phyloP scores from a whole-genome alignment of 768 basidiomycete species.

The Calvatia gigantea region DNA sequence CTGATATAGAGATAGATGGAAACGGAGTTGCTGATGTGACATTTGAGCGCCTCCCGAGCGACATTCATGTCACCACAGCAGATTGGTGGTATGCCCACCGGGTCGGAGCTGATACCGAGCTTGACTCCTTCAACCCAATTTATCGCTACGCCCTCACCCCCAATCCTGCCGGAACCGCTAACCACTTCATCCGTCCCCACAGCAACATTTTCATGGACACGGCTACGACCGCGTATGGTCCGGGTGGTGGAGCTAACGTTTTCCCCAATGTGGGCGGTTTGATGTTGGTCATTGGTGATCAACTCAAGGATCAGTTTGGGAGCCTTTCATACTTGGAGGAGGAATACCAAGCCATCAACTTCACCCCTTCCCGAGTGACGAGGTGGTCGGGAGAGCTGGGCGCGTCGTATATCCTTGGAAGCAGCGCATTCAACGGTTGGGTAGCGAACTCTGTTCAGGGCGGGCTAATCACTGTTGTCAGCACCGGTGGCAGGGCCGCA shows the following conservation, averaged over 20 bases:
- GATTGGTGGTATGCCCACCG: not conserved
- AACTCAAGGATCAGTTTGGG: not conserved
- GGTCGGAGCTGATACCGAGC: not conserved
- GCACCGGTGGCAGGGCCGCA: not conserved
- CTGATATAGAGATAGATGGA: slow-evolving; percentile 3
- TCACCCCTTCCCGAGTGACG: not conserved
- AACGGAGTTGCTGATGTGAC: not conserved
- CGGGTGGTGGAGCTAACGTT: not conserved
- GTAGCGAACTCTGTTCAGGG: not conserved
- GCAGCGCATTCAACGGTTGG: not conserved
- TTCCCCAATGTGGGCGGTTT: not conserved
- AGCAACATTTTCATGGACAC: not conserved
- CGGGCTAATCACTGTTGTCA: not conserved
- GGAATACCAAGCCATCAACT: not conserved
- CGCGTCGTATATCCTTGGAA: not conserved
- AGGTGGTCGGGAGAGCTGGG: not conserved
- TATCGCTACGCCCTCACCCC: not conserved
- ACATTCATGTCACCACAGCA: slow-evolving; percentile 2
- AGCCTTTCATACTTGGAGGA: not conserved
- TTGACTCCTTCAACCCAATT: not conserved
- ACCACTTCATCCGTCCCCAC: not conserved
- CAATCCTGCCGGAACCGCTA: not conserved
- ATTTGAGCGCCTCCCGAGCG: slow-evolving; percentile 7
- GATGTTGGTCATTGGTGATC: not conserved
- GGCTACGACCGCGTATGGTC: too few species aligned